Percentiles rank a stretch among this genome's conserved stretches.
These are phyloP conservation scores for Talaromyces adpressus DNA, from an alignment of 495 filamentous ascomycete species.

Conservation along the genomic window DNA sequence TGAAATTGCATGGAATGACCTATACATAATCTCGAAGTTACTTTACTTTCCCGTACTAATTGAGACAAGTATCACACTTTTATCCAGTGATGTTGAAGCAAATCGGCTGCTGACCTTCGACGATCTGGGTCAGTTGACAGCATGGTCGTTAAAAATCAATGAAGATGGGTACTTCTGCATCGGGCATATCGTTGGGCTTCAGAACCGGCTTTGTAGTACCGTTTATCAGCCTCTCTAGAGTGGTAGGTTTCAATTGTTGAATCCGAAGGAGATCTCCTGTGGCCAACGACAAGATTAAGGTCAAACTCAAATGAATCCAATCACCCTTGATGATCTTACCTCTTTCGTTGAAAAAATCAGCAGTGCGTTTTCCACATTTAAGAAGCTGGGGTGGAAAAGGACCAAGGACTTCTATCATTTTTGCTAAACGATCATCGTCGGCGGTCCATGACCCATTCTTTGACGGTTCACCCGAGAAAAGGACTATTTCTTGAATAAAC, in stretches of 20 bases:
- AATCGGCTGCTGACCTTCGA: conserved; percentile 16
- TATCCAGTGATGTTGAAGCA: conserved; percentile 19
- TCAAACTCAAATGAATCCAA: not conserved
- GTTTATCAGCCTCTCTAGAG: conserved; percentile 18
- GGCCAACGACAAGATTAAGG: not conserved
- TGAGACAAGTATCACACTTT: not conserved
- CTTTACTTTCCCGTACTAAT: not conserved
- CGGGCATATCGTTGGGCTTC: conserved; percentile 15
- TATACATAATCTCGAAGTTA: too few species aligned
- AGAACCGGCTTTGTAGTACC: conserved; percentile 16
- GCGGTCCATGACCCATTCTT: conserved; percentile 15
- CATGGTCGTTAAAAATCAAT: conserved; percentile 25
- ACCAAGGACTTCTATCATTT: conserved; percentile 16
- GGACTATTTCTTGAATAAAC: conserved; percentile 19
- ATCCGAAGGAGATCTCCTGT: conserved; percentile 18
- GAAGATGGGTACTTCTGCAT: conserved; percentile 21
- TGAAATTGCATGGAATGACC: too few species aligned
- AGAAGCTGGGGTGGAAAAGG: conserved; percentile 14
- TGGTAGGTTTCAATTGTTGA: conserved; percentile 16
- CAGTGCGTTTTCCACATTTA: conserved; percentile 8
- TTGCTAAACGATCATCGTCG: conserved; percentile 18
- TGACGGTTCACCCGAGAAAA: conserved; percentile 17
- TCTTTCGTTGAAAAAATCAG: conserved; percentile 14
- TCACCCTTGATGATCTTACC: conserved; percentile 8
- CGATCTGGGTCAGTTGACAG: conserved; percentile 15